Base-by-base conservation (phyloP, 371 early-diverging fungal genomes). In the Mucor saturninus region DNA sequence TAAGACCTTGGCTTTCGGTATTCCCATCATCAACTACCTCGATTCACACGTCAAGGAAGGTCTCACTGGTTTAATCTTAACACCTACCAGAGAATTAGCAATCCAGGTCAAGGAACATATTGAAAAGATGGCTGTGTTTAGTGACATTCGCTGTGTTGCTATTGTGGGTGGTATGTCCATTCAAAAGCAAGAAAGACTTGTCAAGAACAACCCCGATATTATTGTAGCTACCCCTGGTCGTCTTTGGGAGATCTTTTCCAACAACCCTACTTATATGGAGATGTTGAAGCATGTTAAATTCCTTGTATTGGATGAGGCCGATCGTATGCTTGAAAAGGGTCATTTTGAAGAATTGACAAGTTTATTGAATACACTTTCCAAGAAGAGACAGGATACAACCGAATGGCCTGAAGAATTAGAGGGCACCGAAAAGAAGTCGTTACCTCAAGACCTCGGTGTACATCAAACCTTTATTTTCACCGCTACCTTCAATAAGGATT, bases 211-310 rank as follows among this genome's bases (percentile, higher is more conserved):
- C 13, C 93, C 95, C 0, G 89, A 97, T 67, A 88, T 99, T 37
- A 82, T 99, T 61, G 91, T 99, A 9, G 99, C 97, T 9, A 99
- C 99, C 3, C 99, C 99, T 0, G 99, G 99, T 38, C 93, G 99
- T 67, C 81, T 99, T 51, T 93, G 93, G 93, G 97, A 98, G 64
- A 69, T 99, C 15, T 85, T 94, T 56, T 85, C 90, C 3, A 86
- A 89, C 81, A 84, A 78, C 69, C 86, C 82, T 10, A 63, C 70
- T 29, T 79, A 83, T 74, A 71, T 83, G 71, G 87, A 78, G 48
- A 49, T 72, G 71, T 55, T 89, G 64, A 73, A 78, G 49, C 66
- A 80, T 11, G 71, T 89, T 49, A 78, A 75, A 38, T 92, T 86
- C 65, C 65, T 98, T 56, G 94, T 97, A 1, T 73, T 99, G 46